Conservation (phyloP, 352 stramenopile genomes). For the Phytophthora constricta region DNA sequence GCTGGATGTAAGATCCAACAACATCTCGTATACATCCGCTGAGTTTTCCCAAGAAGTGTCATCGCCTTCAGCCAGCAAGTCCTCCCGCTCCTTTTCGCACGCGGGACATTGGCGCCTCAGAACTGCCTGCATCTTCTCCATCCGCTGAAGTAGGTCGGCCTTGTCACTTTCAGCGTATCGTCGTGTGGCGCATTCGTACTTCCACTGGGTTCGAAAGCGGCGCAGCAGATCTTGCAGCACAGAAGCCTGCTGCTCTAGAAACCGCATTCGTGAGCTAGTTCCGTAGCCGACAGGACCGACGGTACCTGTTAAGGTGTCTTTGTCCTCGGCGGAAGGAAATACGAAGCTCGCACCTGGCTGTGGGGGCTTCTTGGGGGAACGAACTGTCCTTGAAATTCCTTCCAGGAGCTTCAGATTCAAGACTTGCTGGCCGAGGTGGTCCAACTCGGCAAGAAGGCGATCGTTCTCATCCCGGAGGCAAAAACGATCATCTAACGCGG, state of each 20-base stretch:
- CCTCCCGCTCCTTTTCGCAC: constrained; percentile 37
- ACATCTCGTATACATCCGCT: constrained; percentile 47
- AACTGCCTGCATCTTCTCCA: constrained; percentile 43
- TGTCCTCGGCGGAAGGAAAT: not conserved
- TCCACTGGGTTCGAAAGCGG: constrained; percentile 59
- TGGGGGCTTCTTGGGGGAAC: constrained; percentile 20
- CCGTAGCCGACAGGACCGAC: constrained; percentile 32
- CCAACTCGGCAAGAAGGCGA: constrained; percentile 46
- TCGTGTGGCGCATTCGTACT: constrained; percentile 46
- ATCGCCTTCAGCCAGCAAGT: constrained; percentile 38
- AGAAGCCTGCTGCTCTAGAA: constrained; percentile 56
- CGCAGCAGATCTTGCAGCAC: constrained; percentile 60
- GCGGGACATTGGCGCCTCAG: constrained; percentile 37
- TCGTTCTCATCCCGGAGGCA: constrained; percentile 63
- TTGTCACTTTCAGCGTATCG: constrained; percentile 50
- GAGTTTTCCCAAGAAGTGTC: constrained; percentile 51
- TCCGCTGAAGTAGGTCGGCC: constrained; percentile 40
- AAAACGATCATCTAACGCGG: constrained; percentile 38
- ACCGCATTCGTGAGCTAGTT: constrained; percentile 39
- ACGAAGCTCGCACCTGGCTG: constrained; percentile 17
- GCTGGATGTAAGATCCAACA: constrained; percentile 35
- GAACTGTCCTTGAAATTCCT: constrained; percentile 21
- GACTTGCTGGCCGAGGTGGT: constrained; percentile 51
- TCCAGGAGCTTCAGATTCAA: constrained; percentile 47
- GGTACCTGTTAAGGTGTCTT: constrained; percentile 2